Base-by-base conservation (phyloP, 768 basidiomycete species). In the Tulasnella sp. region DNA sequence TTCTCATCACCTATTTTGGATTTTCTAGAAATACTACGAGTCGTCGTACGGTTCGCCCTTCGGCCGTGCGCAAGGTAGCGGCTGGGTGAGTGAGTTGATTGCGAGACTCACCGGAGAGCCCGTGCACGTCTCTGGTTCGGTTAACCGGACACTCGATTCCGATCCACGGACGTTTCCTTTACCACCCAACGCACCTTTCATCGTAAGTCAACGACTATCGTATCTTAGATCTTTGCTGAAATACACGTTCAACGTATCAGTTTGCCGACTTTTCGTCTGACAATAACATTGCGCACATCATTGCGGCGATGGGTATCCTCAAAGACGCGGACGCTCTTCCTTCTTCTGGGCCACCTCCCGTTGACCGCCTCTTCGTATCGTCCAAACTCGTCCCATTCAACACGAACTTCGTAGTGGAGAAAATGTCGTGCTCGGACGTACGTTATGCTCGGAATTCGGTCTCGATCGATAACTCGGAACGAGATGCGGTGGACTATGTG, bases 191-290 rank as follows among this genome's bases (percentile, higher is more conserved):
- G 25, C 48, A 12, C 48, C 55, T 12, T 21, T 12, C 17, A 34
- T 57, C 35, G 55, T 57, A 25, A 45, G 55, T 32, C 23, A 19
- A 6, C 25, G 9, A 14, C 11, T 21, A 37, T 15, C 19, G 9
- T 14, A 2, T 29, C 23, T 11, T 2, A 1, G 11, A 34, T 1
- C 0, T 19, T 23, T 25, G 29, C 17, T 50, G 21, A 4, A 12
- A 2, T 1, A 35, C 39, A 23, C 9, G 17, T 39, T 12, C 15
- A 14, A 40, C 36, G 34, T 14, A 40, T 46, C 23, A 57, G 55
- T 61, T 62, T 40, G 60, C 53, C 6, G 60, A 61, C 48, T 61
- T 61, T 31, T 59, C 60, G 6, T 45, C 62, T 15, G 60, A 61
- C 21, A 61, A 61, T 25, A 36, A 40, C 31, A 52, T 61, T 14